A percentile compares a stretch with the other conserved stretches of the same genome.
Conservation (phyloP, 176 grass and related monocot species). For the Lolium rigidum region DNA sequence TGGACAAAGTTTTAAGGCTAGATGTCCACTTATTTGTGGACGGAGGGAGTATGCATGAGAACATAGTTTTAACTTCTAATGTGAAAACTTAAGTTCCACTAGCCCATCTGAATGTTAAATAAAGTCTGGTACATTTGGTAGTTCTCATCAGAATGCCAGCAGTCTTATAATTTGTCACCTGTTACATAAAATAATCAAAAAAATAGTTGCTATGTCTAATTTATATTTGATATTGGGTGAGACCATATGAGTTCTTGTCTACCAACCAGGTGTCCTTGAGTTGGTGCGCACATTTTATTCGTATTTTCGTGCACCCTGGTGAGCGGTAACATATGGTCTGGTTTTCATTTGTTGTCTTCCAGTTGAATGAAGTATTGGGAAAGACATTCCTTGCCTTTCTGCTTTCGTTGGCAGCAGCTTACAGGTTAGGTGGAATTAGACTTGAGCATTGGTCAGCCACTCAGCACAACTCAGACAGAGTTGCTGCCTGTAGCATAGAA, state of each 20-base stretch:
- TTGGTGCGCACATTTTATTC: background rate
- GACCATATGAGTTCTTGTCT: slow-evolving; percentile 10
- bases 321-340: background rate
- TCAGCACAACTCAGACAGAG: background rate
- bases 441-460: background rate
- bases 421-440: background rate
- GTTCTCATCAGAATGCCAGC: background rate
- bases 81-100: background rate
- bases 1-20: no score
- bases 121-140: background rate
- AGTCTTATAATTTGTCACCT: background rate
- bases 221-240: slow-evolving; percentile 27
- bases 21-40: no score
- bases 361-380: slow-evolving; percentile 19
- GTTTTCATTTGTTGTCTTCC: slow-evolving; percentile 10
- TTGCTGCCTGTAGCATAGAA: background rate
- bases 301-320: slow-evolving; percentile 16
- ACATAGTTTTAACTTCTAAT: background rate
- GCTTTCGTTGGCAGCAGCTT: background rate
- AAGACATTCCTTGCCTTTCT: slow-evolving; percentile 2
- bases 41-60: background rate
- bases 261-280: background rate
- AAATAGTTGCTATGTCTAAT: background rate
- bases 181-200: background rate
- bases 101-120: background rate